These are phyloP conservation scores for Blastobotrys parvus DNA, from an alignment of 805 yeast species.

Conservation along the genomic window DNA sequence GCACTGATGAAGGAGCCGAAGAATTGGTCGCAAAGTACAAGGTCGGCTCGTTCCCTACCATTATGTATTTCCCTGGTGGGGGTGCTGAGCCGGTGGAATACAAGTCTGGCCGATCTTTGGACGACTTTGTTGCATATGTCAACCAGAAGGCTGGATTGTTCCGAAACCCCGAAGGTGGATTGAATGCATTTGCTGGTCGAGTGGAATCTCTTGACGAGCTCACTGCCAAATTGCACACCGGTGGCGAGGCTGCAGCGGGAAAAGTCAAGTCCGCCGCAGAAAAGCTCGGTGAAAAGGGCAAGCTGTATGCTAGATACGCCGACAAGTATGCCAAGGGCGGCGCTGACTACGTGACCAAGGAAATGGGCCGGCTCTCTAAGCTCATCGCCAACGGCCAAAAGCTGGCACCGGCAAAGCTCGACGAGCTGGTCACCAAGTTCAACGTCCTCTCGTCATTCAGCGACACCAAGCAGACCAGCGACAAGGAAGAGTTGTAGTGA, in stretches of 20 bases:
- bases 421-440: constrained; percentile 42
- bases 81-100: constrained; percentile 45
- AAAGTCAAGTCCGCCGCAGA: constrained; percentile 18
- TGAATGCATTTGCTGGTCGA: constrained; percentile 35
- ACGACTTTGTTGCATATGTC: constrained; percentile 43
- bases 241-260: constrained; percentile 22
- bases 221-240: constrained; percentile 27
- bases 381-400: constrained; percentile 32
- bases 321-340: constrained; percentile 22
- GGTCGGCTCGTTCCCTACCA: constrained; percentile 44
- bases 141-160: constrained; percentile 31
- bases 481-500: constrained; percentile 22
- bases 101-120: constrained; percentile 41
- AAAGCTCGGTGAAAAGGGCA: constrained; percentile 1
- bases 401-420: constrained; percentile 38
- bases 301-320: constrained; percentile 17
- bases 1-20: constrained; percentile 37
- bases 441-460: constrained; percentile 39
- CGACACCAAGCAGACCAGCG: too few relatives aligned
- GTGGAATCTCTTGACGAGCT: constrained; percentile 28
- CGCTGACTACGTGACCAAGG: constrained; percentile 35
- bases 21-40: constrained; percentile 35
- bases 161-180: constrained; percentile 36
- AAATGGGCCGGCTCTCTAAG: constrained; percentile 37
- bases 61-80: constrained; percentile 42